Conservation (phyloP, 2,329 filamentous ascomycete genomes). For the Verticillium klebahnii region DNA sequence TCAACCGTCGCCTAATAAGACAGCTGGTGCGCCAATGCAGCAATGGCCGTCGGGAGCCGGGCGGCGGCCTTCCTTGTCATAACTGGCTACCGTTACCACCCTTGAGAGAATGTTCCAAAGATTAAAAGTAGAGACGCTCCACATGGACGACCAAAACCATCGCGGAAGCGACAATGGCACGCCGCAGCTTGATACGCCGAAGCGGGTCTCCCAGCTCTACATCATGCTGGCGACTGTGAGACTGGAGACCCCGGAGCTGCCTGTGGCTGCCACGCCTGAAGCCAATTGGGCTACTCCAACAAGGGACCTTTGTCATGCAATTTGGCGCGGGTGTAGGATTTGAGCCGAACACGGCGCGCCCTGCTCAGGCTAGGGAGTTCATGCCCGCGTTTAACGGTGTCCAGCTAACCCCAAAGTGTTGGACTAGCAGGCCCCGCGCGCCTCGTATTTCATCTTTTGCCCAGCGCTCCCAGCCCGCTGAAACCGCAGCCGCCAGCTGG, state of each 20-base stretch:
- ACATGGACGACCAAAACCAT: neutral
- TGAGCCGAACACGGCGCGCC: constrained; percentile 12
- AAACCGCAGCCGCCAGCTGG: constrained; percentile 5
- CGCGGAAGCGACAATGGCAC: neutral
- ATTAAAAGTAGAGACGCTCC: neutral
- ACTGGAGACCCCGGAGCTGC: neutral
- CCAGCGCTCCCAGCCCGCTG: neutral
- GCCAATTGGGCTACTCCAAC: constrained; percentile 24
- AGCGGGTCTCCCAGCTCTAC: neutral
- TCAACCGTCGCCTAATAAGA: neutral
- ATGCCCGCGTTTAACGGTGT: constrained; percentile 22
- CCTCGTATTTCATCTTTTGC: constrained; percentile 9
- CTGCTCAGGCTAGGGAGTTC: neutral
- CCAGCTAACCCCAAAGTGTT: constrained; percentile 13
- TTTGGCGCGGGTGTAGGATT: constrained; percentile 27
- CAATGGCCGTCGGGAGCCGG: neutral
- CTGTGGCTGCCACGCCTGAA: constrained; percentile 17
- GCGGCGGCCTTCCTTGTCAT: neutral
- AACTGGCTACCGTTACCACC: neutral
- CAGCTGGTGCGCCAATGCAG: neutral
- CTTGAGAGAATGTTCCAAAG: neutral
- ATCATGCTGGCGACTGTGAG: neutral
- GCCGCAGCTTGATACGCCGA: neutral
- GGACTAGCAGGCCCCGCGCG: constrained; percentile 5
- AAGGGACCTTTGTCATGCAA: constrained; percentile 25